These are phyloP conservation scores for Clarkia xantiana DNA, from an alignment of 345 rosid genomes.

Conservation along the genomic window DNA sequence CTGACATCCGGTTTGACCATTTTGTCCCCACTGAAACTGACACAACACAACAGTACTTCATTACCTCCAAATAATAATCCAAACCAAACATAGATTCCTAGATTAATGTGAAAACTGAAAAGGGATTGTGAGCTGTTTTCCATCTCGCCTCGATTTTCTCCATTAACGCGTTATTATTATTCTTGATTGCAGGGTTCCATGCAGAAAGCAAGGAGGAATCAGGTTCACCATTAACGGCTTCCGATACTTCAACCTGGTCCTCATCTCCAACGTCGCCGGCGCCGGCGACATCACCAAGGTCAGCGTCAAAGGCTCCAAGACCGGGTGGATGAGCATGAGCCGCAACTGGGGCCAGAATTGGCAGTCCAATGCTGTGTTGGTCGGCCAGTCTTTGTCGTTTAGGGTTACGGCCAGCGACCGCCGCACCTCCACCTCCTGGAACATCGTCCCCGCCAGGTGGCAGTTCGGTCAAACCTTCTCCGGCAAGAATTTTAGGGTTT, in stretches of 20 bases:
- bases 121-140: too few relatives aligned
- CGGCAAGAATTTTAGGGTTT: conserved; percentile 46
- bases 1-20: too few relatives aligned
- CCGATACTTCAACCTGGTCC: conserved; percentile 57
- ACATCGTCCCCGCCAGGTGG: conserved; percentile 34
- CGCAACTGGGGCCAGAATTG: conserved; percentile 75
- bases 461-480: conserved; percentile 47
- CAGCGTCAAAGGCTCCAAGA: conserved; percentile 37
- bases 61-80: too few relatives aligned
- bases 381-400: conserved; percentile 42
- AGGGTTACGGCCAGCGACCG: conserved; percentile 37
- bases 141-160: not conserved
- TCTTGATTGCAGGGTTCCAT: conserved; percentile 26
- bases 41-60: too few relatives aligned
- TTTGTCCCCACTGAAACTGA: too few relatives aligned
- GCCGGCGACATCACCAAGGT: conserved; percentile 45
- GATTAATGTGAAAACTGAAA: too few relatives aligned
- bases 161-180: not conserved
- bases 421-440: conserved; percentile 33
- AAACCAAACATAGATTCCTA: too few relatives aligned
- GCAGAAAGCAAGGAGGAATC: conserved; percentile 49
- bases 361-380: conserved; percentile 47
- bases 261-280: conserved; percentile 57
- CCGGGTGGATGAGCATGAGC: conserved; percentile 50
- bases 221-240: conserved; percentile 59